These are phyloP conservation scores for Coemansia sp. DNA, from an alignment of 192 early-diverging fungal genomes.

Conservation along the genomic window DNA sequence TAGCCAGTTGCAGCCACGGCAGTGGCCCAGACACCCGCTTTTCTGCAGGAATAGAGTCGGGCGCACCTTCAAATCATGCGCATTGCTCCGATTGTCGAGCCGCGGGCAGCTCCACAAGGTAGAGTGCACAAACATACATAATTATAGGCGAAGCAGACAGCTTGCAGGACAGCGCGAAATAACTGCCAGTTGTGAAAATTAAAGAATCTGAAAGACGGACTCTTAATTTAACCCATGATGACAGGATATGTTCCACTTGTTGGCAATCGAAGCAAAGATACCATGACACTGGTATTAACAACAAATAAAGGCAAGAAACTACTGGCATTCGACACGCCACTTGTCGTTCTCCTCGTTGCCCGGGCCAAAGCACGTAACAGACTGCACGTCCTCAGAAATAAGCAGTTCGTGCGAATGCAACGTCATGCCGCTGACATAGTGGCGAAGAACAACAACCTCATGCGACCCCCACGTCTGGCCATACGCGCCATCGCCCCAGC, in stretches of 20 bases:
- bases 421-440: conserved; percentile 54
- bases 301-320: not conserved
- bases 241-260: no score
- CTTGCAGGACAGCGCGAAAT: no score
- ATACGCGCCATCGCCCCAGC: conserved; percentile 50
- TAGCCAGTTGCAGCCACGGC: not conserved
- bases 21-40: not conserved
- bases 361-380: conserved; percentile 57
- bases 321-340: conserved; percentile 34
- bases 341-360: conserved; percentile 62
- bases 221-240: no score
- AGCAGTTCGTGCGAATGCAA: conserved; percentile 56
- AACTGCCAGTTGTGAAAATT: no score
- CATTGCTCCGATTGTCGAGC: not conserved
- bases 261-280: no score
- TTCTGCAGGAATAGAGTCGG: conserved; percentile 5
- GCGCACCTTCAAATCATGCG: conserved; percentile 3
- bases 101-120: not conserved
- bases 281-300: no score
- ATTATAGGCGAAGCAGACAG: no score
- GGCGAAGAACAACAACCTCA: conserved; percentile 55
- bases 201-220: no score
- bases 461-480: conserved; percentile 52
- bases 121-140: conserved; percentile 1
- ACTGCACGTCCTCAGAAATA: conserved; percentile 52